Conservation (phyloP, 306 rosid species). For the Prunus padus region DNA sequence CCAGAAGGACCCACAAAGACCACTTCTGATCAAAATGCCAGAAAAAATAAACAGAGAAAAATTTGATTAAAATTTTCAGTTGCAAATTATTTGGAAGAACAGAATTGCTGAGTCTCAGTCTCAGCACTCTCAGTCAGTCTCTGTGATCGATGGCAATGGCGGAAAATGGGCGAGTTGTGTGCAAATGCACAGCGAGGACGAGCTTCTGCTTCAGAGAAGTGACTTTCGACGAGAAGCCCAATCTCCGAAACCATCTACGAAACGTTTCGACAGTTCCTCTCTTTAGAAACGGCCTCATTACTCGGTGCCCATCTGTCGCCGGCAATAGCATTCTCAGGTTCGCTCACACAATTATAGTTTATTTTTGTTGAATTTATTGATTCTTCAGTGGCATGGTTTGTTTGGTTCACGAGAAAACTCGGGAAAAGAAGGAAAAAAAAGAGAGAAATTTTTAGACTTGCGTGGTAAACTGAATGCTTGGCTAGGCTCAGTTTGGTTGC, state of each 20-base stretch:
- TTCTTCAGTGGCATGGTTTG: not conserved
- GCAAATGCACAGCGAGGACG: constrained; percentile 15
- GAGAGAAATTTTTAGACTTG: not conserved
- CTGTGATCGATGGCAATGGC: constrained; percentile 23
- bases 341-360: not conserved
- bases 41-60: no score
- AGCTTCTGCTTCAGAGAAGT: constrained; percentile 15
- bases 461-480: constrained; percentile 3
- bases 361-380: not conserved
- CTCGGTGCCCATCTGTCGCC: constrained; percentile 13
- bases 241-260: constrained; percentile 17
- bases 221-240: constrained; percentile 15
- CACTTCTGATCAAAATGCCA: no score
- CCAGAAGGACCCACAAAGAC: no score
- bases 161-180: constrained; percentile 21
- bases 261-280: constrained; percentile 25
- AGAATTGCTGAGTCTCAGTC: not conserved
- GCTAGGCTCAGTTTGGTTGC: not conserved
- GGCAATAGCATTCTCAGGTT: constrained; percentile 34
- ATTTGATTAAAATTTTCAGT: not conserved
- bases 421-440: not conserved
- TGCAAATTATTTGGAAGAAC: not conserved
- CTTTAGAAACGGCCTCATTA: constrained; percentile 10
- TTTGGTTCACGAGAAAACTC: constrained; percentile 4
- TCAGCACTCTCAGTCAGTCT: not conserved